Conservation (phyloP, 164 flowering plant genomes). For the Saururus chinensis region DNA sequence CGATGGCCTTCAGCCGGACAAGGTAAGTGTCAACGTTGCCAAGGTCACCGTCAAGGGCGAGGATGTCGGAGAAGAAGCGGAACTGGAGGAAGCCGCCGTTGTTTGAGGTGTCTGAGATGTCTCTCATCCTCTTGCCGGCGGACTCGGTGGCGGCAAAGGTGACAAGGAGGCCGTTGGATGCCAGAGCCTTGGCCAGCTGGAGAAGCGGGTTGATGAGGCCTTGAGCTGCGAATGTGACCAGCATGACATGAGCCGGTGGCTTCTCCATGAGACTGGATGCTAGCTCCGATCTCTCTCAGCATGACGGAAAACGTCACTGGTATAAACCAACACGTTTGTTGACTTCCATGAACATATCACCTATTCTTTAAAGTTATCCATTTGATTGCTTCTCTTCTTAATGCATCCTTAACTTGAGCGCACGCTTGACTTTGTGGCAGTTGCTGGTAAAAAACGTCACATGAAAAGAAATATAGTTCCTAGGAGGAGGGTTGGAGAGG, state of each 20-base stretch:
- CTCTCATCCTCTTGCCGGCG: slow-evolving; percentile 3
- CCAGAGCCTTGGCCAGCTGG: slow-evolving; percentile 11
- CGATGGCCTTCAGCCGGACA: neutral
- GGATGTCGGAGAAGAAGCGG: slow-evolving; percentile 6
- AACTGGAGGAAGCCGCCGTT: neutral
- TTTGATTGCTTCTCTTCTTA: too few species aligned
- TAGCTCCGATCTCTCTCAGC: neutral
- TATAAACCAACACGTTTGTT: too few species aligned
- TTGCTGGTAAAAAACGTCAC: too few species aligned
- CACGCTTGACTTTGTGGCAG: too few species aligned
- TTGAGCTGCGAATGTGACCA: slow-evolving; percentile 8
- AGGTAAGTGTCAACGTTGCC: neutral
- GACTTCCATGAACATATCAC: too few species aligned
- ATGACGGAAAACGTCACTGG: too few species aligned
- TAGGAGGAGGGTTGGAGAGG: too few species aligned
- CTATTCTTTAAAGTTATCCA: too few species aligned
- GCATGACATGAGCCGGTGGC: neutral
- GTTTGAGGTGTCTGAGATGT: neutral
- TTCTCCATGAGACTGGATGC: too few species aligned
- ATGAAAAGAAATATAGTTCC: too few species aligned
- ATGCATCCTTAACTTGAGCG: too few species aligned
- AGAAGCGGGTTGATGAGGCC: slow-evolving; percentile 17
- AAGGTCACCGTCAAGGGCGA: neutral
- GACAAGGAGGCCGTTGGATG: slow-evolving; percentile 4
- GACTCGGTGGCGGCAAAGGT: slow-evolving; percentile 9